phyloP scores from a whole-genome alignment of 2,329 filamentous ascomycete species.

The Alternaria gansuensis region DNA sequence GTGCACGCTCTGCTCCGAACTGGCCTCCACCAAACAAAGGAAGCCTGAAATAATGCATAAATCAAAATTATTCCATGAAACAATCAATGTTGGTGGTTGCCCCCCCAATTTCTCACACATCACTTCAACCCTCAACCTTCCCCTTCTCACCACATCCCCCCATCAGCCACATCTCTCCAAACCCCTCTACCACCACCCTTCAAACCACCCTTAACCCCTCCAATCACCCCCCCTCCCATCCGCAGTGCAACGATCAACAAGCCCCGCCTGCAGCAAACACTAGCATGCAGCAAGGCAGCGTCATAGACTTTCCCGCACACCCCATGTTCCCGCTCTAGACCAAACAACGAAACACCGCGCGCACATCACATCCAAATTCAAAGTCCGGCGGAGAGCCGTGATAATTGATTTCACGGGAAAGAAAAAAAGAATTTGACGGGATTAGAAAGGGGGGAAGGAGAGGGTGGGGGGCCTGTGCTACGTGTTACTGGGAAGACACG shows the following conservation, averaged over 20 bases:
- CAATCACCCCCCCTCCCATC: background rate
- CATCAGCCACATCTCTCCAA: background rate
- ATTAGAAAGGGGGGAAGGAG: background rate
- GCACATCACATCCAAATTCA: background rate
- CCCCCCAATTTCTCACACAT: background rate
- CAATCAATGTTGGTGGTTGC: background rate
- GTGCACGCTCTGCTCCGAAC: background rate
- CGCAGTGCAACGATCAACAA: background rate
- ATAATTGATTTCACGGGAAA: constrained; percentile 5
- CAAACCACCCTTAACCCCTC: background rate
- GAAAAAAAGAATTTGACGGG: constrained; percentile 9
- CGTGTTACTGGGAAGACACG: constrained; percentile 5
- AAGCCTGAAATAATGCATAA: background rate
- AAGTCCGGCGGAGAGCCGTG: constrained; percentile 35
- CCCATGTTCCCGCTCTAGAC: background rate
- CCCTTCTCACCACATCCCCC: background rate
- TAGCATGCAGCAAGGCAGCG: constrained; percentile 20
- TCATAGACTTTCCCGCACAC: constrained; percentile 20
- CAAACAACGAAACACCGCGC: constrained; percentile 1
- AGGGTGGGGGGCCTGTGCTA: background rate
- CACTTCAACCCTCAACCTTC: background rate
- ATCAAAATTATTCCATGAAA: background rate
- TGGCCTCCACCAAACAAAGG: background rate
- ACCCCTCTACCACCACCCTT: background rate
- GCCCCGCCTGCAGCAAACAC: background rate